Percentiles rank a stretch among this genome's conserved stretches.
Evolutionary conservation across 1,284 basidiomycete species (phyloP).

Genomic region (Sanguinoderma infundibulare): DNA sequence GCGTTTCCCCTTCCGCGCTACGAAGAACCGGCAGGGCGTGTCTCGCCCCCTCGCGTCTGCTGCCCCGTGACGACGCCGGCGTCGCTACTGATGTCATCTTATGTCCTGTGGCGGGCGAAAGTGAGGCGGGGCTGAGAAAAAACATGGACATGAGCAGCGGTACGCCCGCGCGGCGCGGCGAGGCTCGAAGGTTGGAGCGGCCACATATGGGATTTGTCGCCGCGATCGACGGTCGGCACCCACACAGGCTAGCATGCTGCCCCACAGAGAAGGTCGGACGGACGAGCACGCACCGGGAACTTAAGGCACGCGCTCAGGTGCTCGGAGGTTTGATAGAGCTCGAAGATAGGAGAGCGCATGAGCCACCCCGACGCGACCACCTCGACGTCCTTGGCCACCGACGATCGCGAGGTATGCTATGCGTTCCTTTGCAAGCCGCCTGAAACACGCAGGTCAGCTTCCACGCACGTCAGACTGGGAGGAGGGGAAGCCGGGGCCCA

Average conservation of each 20-base stretch:
- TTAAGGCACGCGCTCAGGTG: conserved; percentile 20
- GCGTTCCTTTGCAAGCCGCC: conserved; percentile 8
- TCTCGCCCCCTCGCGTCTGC: conserved; percentile 4
- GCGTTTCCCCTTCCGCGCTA: conserved; percentile 15
- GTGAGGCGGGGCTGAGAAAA: neutral
- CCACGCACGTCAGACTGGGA: conserved; percentile 14
- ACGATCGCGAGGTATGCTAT: conserved; percentile 15
- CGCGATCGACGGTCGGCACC: neutral
- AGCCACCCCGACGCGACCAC: too few relatives aligned
- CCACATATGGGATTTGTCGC: neutral
- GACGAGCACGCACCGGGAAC: neutral
- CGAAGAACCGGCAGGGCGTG: conserved; percentile 16
- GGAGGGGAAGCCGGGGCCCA: conserved; percentile 4
- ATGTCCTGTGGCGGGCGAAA: neutral
- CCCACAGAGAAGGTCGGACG: neutral
- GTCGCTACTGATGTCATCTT: conserved; percentile 17
- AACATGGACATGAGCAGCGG: neutral
- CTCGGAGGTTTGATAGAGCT: conserved; percentile 9
- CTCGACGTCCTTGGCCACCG: conserved; percentile 9
- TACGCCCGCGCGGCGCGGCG: neutral
- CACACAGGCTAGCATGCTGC: neutral
- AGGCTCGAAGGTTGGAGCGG: neutral
- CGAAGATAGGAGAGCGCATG: conserved; percentile 6
- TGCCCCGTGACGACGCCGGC: conserved; percentile 15
- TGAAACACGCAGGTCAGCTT: conserved; percentile 1